Percentiles rank a stretch among this genome's conserved stretches.
phyloP scores from a whole-genome alignment of 2,329 filamentous ascomycete species.

The Tolypocladium nubicola region DNA sequence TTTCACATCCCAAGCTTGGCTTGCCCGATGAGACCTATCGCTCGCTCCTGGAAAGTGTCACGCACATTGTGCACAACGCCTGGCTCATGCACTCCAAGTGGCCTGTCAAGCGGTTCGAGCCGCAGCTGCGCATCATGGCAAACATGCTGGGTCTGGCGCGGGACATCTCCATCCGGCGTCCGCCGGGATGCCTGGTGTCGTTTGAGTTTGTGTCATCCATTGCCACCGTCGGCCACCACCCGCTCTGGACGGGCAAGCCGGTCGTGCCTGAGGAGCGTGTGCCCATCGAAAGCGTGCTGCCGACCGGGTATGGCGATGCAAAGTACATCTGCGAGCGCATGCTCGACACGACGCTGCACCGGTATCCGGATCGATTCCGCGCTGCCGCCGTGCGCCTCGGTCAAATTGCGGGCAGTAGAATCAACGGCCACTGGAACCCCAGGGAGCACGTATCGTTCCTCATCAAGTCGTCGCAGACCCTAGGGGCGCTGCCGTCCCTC shows the following conservation, averaged over 20 bases:
- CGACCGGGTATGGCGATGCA: constrained; percentile 37
- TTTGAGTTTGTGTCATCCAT: constrained; percentile 35
- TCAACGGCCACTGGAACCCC: constrained; percentile 42
- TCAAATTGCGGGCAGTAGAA: constrained; percentile 39
- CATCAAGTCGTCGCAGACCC: constrained; percentile 35
- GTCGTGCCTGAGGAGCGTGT: constrained; percentile 32
- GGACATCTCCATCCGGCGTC: constrained; percentile 13
- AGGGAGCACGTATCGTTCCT: constrained; percentile 38
- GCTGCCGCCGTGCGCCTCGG: constrained; percentile 32
- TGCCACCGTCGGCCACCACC: constrained; percentile 22
- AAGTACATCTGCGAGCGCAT: constrained; percentile 39
- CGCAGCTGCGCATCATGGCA: constrained; percentile 32
- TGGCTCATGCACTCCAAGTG: constrained; percentile 33
- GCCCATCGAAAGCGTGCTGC: constrained; percentile 25
- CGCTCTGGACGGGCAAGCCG: constrained; percentile 9
- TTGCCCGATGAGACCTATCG: constrained; percentile 25
- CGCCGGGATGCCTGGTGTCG: constrained; percentile 7
- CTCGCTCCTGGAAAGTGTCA: constrained; percentile 25
- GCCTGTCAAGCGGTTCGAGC: constrained; percentile 26
- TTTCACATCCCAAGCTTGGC: constrained; percentile 27
- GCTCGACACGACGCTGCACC: constrained; percentile 33
- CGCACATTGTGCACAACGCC: constrained; percentile 40
- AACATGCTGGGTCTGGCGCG: constrained; percentile 35
- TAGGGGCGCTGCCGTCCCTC: constrained; percentile 28
- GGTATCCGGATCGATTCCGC: constrained; percentile 28